These are phyloP conservation scores for Mortierella antarctica DNA, from an alignment of 192 early-diverging fungal species.

Conservation along the genomic window DNA sequence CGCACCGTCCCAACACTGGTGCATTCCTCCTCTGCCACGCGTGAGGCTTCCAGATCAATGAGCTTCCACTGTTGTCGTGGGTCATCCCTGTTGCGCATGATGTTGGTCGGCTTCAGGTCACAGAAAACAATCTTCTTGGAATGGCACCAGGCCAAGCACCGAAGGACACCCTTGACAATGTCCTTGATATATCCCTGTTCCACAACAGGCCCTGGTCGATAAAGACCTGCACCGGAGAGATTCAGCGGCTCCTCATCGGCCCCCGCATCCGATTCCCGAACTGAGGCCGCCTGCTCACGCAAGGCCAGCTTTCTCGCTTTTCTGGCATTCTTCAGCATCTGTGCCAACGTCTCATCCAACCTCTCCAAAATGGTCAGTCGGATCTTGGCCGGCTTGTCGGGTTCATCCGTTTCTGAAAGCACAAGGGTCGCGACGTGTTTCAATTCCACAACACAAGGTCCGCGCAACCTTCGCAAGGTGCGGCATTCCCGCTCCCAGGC, in stretches of 20 bases:
- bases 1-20: conserved; percentile 57
- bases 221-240: conserved; percentile 15
- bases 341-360: conserved; percentile 56
- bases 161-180: conserved; percentile 53
- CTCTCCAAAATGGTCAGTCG: conserved; percentile 58
- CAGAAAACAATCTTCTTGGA: conserved; percentile 58
- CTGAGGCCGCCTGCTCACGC: conserved; percentile 20
- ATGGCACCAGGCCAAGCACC: conserved; percentile 58
- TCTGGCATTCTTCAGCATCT: conserved; percentile 38
- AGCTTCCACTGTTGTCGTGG: conserved; percentile 56
- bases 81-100: conserved; percentile 54
- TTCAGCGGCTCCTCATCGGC: background rate
- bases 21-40: conserved; percentile 55
- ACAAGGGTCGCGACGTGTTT: conserved; percentile 60
- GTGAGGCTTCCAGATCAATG: conserved; percentile 60
- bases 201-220: conserved; percentile 22
- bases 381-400: conserved; percentile 27
- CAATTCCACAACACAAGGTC: conserved; percentile 55
- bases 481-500: conserved; percentile 65
- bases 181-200: conserved; percentile 19
- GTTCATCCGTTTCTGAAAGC: conserved; percentile 39
- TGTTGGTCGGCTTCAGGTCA: conserved; percentile 61
- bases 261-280: background rate
- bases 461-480: conserved; percentile 49
- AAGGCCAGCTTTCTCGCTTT: conserved; percentile 36